Conservation (phyloP, 805 yeast genomes). For the Metschnikowia similis region DNA sequence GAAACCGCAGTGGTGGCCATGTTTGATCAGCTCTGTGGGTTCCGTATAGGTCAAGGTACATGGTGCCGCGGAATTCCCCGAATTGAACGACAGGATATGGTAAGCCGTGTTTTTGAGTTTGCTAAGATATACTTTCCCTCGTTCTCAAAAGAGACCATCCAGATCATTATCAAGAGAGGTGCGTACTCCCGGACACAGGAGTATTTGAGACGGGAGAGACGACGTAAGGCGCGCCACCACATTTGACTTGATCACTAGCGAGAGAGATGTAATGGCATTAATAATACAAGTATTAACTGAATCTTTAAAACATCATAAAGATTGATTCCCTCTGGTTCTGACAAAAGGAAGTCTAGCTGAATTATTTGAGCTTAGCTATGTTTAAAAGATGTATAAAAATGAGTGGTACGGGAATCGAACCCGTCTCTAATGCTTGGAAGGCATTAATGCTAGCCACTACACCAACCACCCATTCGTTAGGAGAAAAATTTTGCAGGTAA, state of each 20-base stretch:
- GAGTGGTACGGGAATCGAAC: slow-evolving; percentile 93
- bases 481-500: not conserved
- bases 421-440: slow-evolving; percentile 94
- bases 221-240: slow-evolving; percentile 4
- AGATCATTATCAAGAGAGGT: slow-evolving; percentile 75
- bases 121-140: slow-evolving; percentile 46
- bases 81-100: slow-evolving; percentile 44
- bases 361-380: not conserved
- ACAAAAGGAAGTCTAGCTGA: too few relatives aligned
- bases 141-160: slow-evolving; percentile 52
- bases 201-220: slow-evolving; percentile 12
- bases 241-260: slow-evolving; percentile 2
- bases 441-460: slow-evolving; percentile 90
- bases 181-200: slow-evolving; percentile 45
- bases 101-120: slow-evolving; percentile 45
- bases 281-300: not conserved
- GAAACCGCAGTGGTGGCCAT: slow-evolving; percentile 52
- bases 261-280: too few relatives aligned
- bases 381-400: slow-evolving; percentile 22
- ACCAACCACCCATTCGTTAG: slow-evolving; percentile 63
- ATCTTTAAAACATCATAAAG: not conserved
- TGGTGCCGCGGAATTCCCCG: slow-evolving; percentile 79
- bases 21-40: slow-evolving; percentile 56
- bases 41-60: slow-evolving; percentile 70
- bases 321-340: too few relatives aligned